phyloP scores from a whole-genome alignment of 176 grass and related monocot genomes.

The Miscanthus lutarioriparius region DNA sequence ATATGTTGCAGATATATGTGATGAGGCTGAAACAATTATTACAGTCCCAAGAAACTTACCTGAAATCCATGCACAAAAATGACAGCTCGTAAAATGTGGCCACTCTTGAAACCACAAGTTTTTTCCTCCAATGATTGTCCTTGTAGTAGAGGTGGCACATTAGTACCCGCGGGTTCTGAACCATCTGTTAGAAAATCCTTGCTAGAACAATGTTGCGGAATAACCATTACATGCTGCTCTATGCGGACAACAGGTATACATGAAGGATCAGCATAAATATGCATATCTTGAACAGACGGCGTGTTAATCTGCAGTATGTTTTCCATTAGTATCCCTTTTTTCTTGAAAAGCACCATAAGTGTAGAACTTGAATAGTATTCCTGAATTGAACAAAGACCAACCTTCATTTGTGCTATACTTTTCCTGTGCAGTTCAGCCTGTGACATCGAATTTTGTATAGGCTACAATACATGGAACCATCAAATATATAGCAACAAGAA shows the following conservation, averaged over 20 bases:
- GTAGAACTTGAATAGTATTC: not conserved
- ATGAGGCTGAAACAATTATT: not conserved
- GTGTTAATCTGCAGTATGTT: conserved; percentile 63
- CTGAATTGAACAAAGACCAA: conserved; percentile 2
- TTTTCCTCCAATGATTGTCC: conserved; percentile 38
- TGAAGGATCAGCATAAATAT: conserved; percentile 92
- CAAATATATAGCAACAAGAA: conserved; percentile 18
- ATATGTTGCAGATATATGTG: conserved; percentile 21
- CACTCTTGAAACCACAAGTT: conserved; percentile 34
- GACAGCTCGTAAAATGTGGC: conserved; percentile 61
- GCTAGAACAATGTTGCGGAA: conserved; percentile 64
- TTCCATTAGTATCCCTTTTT: conserved; percentile 21
- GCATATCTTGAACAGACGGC: conserved; percentile 80
- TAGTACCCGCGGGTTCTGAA: conserved; percentile 40
- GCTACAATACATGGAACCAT: conserved; percentile 56
- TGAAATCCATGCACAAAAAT: conserved; percentile 99
- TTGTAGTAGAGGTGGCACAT: conserved; percentile 31
- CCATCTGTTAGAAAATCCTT: conserved; percentile 36
- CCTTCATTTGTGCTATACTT: conserved; percentile 96
- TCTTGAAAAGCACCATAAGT: not conserved
- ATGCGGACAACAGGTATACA: conserved; percentile 83
- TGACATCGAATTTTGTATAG: conserved; percentile 62
- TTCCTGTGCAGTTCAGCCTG: conserved; percentile 84
- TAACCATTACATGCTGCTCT: conserved; percentile 84
- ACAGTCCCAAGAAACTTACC: conserved; percentile 38